Evolutionary conservation across 2,329 filamentous ascomycete species (phyloP).

Genomic region (Neofusicoccum sp.): DNA sequence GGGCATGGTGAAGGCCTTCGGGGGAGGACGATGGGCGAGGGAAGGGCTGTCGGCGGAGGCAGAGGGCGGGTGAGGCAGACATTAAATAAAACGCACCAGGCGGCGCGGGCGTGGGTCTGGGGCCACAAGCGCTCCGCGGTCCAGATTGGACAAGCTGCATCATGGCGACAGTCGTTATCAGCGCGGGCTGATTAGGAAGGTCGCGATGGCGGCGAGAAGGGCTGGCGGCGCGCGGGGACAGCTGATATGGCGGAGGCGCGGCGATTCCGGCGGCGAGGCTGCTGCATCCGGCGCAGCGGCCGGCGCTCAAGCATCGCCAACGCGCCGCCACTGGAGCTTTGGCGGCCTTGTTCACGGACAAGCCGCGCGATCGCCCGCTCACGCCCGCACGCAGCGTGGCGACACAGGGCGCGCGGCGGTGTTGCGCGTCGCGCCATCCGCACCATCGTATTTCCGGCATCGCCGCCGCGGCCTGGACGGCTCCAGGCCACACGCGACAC

Average conservation of each 20-base stretch:
- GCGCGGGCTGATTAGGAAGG: constrained; percentile 1
- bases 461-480: neutral
- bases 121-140: neutral
- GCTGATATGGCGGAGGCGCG: neutral
- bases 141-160: neutral
- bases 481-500: neutral
- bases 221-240: neutral
- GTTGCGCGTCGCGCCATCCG: neutral
- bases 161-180: constrained; percentile 1
- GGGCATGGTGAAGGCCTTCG: constrained; percentile 19
- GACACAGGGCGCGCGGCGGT: neutral
- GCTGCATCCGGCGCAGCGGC: neutral
- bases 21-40: neutral
- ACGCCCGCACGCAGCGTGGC: neutral
- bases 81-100: neutral
- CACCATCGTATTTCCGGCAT: neutral
- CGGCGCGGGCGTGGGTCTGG: neutral
- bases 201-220: neutral
- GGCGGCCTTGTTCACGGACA: neutral
- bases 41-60: neutral
- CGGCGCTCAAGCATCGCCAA: constrained; percentile 1
- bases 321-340: neutral
- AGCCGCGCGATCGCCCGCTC: neutral
- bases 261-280: neutral
- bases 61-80: neutral